Evolutionary conservation across 768 basidiomycete species (phyloP).

Genomic region (Mycena leptocephala): DNA sequence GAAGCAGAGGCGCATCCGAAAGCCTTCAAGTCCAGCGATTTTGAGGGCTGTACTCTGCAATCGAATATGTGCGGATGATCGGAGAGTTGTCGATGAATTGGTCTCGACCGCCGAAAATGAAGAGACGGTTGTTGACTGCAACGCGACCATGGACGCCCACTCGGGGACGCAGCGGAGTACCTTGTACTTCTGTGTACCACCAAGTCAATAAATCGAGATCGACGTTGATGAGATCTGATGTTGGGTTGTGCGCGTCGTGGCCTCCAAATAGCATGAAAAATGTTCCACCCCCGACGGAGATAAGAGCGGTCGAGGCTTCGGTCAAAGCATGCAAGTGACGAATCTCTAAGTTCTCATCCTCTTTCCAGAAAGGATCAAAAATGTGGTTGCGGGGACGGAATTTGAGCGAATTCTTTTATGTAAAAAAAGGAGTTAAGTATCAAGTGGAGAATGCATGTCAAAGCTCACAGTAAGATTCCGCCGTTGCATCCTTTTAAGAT

Average conservation of each 20-base stretch:
- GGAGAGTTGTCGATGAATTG: constrained; percentile 25
- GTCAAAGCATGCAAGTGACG: constrained; percentile 37
- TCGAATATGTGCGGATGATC: constrained; percentile 39
- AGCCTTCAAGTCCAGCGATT: constrained; percentile 40
- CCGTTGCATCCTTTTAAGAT: constrained; percentile 42
- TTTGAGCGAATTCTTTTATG: background rate
- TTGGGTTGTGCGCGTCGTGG: background rate
- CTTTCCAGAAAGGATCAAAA: constrained; percentile 35
- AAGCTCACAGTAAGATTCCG: constrained; percentile 42
- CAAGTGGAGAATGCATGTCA: background rate
- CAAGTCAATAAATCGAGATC: constrained; percentile 2
- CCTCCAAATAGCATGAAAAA: constrained; percentile 51
- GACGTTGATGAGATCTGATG: constrained; percentile 4
- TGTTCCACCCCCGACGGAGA: constrained; percentile 30
- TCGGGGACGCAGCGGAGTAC: background rate
- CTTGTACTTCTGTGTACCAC: constrained; percentile 19
- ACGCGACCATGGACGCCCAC: constrained; percentile 41
- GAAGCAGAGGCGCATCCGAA: constrained; percentile 35
- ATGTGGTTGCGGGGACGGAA: constrained; percentile 16
- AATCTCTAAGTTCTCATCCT: background rate
- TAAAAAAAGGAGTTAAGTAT: background rate
- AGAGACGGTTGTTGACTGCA: constrained; percentile 39
- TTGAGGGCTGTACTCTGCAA: constrained; percentile 30
- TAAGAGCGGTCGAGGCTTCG: constrained; percentile 36
- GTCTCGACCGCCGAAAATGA: constrained; percentile 46